Evolutionary conservation across 2,329 filamentous ascomycete genomes (phyloP).

Genomic region (Trichothecium roseum): DNA sequence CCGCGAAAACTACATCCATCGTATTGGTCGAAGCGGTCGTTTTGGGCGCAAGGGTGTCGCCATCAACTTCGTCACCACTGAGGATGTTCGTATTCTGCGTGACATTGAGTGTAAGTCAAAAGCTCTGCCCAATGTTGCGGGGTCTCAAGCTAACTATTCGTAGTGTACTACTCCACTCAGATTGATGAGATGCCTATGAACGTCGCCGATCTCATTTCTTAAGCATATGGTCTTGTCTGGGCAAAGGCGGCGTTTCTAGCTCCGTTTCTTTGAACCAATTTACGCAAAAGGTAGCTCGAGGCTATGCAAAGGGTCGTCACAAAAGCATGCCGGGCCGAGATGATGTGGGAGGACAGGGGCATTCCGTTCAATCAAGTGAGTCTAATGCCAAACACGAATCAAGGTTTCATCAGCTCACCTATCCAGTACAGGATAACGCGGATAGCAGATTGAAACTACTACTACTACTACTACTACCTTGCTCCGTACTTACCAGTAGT

Average conservation of each 20-base stretch:
- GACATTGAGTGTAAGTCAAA: slow-evolving; percentile 79
- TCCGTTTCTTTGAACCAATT: neutral
- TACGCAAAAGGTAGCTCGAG: slow-evolving; percentile 1
- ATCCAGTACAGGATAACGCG: no score
- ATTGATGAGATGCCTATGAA: slow-evolving; percentile 99
- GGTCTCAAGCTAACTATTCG: slow-evolving; percentile 19
- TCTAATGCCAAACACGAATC: neutral
- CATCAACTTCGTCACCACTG: slow-evolving; percentile 98
- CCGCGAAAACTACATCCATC: slow-evolving; percentile 99
- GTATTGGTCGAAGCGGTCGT: slow-evolving; percentile 88
- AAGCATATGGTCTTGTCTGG: slow-evolving; percentile 11
- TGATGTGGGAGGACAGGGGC: slow-evolving; percentile 19
- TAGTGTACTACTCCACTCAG: slow-evolving; percentile 90
- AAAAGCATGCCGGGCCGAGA: slow-evolving; percentile 2
- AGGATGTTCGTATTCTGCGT: slow-evolving; percentile 92
- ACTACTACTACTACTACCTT: no score
- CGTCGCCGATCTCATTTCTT: slow-evolving; percentile 53
- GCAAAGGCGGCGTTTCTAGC: neutral
- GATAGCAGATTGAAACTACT: neutral
- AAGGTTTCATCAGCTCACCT: no score
- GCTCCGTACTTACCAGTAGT: no score
- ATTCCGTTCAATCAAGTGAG: slow-evolving; percentile 13
- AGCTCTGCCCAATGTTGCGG: slow-evolving; percentile 1
- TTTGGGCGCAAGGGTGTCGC: slow-evolving; percentile 98
- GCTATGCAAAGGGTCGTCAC: slow-evolving; percentile 6